Base-by-base conservation (phyloP, 257 asterid genomes). In the Galeopsis tetrahit region DNA sequence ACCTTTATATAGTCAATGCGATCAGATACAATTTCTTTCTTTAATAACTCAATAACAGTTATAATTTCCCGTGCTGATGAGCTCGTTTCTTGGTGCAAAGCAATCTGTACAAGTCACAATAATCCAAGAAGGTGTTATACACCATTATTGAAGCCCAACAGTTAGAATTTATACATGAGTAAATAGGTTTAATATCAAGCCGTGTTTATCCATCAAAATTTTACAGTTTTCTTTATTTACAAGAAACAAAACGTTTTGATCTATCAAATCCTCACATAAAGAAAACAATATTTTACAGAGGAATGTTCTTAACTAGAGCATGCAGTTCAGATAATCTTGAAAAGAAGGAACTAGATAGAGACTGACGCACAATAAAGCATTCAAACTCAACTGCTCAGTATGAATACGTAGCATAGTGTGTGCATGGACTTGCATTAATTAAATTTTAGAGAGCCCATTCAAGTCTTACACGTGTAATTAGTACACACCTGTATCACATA, bases 1-100 rank as follows among this genome's bases (percentile, higher is more conserved):
- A 95, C 99, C 99, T 90, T 85, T 59, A 92, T 77, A 72, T 83
- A 84, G 48, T 75, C 80, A 73, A 75, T 33, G 58, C 98, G 96
- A 59, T 82, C 81, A 67, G 76, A 77, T 68, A 84, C 85, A 80
- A 87, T 90, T 79, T 85, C 81, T 62, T 75, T 68, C 81, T 86
- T 92, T 43, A 92, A 77, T 57, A 86, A 81, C 69, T 87, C 96
- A 71, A 87, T 79, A 56, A 82, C 78, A 51, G 83, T 78, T 76
- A 83, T 66, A 43, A 90, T 73, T 59, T 85, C 90, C 76, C 31
- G 74, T 61, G 86, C 58, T 60, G 84, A 76, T 3, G 83, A 77
- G 56, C 80, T 43, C 66, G 78, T 44, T 79, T 78, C 93, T 78
- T 77, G 83, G 40, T 69, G 32, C 62, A 70, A 83, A 71, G 13